Conservation (phyloP, 1,284 basidiomycete species). For the Chalciporus sp. region DNA sequence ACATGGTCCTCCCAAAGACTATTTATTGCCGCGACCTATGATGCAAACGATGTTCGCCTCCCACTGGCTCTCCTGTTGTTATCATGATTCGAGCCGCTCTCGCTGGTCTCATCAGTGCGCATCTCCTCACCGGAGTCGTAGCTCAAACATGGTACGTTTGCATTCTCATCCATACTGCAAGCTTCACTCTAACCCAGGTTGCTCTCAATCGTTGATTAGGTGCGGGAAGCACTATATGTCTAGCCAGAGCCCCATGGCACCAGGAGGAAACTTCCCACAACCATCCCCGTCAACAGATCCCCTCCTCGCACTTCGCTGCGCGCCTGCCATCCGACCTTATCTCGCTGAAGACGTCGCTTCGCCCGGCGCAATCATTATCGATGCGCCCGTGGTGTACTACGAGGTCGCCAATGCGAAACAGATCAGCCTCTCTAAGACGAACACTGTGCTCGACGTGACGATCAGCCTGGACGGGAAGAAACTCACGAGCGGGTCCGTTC, state of each 20-base stretch:
- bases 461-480: conserved; percentile 29
- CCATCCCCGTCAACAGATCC: conserved; percentile 20
- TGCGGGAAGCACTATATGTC: conserved; percentile 35
- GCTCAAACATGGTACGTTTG: conserved; percentile 39
- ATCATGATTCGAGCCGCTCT: conserved; percentile 23
- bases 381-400: conserved; percentile 29
- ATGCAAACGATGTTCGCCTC: not conserved
- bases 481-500: conserved; percentile 24
- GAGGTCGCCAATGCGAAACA: conserved; percentile 27
- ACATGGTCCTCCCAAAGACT: conserved; percentile 1
- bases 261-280: conserved; percentile 32
- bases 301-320: conserved; percentile 34
- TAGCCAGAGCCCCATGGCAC: conserved; percentile 11
- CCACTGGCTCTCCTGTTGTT: not conserved
- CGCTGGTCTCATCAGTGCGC: conserved; percentile 6
- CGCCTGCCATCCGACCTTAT: conserved; percentile 36
- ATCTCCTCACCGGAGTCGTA: conserved; percentile 22
- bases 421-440: conserved; percentile 16
- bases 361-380: conserved; percentile 28
- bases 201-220: conserved; percentile 16
- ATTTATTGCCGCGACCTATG: conserved; percentile 12
- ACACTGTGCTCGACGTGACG: conserved; percentile 24
- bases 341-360: conserved; percentile 30
- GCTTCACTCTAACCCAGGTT: conserved; percentile 2
- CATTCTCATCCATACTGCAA: not conserved